Base-by-base conservation (phyloP, 495 filamentous ascomycete genomes). In the Annulohypoxylon moriforme region DNA sequence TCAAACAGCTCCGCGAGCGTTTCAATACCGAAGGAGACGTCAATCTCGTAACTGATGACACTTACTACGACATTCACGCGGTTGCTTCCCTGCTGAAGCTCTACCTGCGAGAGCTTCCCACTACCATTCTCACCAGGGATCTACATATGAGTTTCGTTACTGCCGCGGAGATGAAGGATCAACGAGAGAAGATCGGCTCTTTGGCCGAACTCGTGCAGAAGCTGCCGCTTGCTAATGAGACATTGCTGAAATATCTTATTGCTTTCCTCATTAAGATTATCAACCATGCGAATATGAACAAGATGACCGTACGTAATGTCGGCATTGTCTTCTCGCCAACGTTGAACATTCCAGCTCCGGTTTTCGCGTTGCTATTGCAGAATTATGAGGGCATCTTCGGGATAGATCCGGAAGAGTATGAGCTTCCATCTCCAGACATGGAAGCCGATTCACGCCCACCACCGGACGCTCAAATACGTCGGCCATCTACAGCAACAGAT, bases 291-390 rank as follows among this genome's bases (percentile, higher is more conserved):
- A 91, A 94, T 69, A 84, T 91, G 72, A 99, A 99, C 82, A 98
- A 98, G 83, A 99, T 99, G 96, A 97, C 91, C 4, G 93, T 98
- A 59, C 89, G 96, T 40, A 99, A 99, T 79, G 94, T 99, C 56
- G 94, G 96, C 71, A 99, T 99, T 68, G 94, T 98, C 61, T 99
- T 98, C 80, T 96, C 96, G n/a, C 96, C 96, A 1, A 98, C 96
- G 0, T 86, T 98, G 33, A 98, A 98, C 80, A 98, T 99, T 42
- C 94, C 96, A 0, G 93, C 94, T 1, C 94, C 96, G 14, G 91
- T 99, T 6, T 97, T 99, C 74, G 94, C 94, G 1, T 85, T 94
- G 81, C 96, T 99, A 80, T 86, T 99, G 34, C 94, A 95, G 57
- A 94, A 98, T 71, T 97, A 92, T 75, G 86, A 92, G 71, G 85